A percentile compares a stretch with the other conserved stretches of the same genome.
Evolutionary conservation across 345 rosid species (phyloP).

Genomic region (Populus euphratica): DNA sequence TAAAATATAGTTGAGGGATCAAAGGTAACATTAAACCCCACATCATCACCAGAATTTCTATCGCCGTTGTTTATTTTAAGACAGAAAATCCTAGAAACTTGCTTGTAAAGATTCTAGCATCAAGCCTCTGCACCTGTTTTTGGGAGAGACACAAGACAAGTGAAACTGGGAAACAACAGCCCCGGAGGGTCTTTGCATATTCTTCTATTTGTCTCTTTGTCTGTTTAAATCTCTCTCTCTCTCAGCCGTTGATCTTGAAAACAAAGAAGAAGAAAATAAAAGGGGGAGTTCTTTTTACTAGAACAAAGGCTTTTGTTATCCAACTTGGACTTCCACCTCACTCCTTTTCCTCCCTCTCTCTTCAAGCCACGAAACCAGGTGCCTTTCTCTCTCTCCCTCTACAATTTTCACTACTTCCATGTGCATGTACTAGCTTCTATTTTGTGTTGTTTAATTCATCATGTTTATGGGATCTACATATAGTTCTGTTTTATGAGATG

Average conservation of each 20-base stretch:
- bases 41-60: conserved; percentile 22
- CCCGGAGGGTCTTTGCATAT: not conserved
- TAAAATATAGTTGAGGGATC: not conserved
- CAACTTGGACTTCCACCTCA: conserved; percentile 64
- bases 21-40: conserved; percentile 18
- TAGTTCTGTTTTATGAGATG: not conserved
- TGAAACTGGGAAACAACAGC: not conserved
- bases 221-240: not conserved
- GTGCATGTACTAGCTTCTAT: not conserved
- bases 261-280: not conserved
- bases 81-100: not conserved
- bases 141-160: not conserved
- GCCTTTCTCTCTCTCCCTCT: not conserved
- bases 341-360: conserved; percentile 15
- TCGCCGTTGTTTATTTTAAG: not conserved
- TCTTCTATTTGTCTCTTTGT: conserved; percentile 1
- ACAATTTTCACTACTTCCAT: not conserved
- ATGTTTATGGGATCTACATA: not conserved
- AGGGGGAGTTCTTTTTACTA: conserved; percentile 1
- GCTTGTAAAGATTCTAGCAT: not conserved
- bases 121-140: not conserved
- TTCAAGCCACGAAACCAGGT: conserved; percentile 36
- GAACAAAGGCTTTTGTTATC: conserved; percentile 12
- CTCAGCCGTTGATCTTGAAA: conserved; percentile 29
- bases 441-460: not conserved